These are phyloP conservation scores for Clitoria ternatea DNA, from an alignment of 306 rosid genomes.

Conservation along the genomic window DNA sequence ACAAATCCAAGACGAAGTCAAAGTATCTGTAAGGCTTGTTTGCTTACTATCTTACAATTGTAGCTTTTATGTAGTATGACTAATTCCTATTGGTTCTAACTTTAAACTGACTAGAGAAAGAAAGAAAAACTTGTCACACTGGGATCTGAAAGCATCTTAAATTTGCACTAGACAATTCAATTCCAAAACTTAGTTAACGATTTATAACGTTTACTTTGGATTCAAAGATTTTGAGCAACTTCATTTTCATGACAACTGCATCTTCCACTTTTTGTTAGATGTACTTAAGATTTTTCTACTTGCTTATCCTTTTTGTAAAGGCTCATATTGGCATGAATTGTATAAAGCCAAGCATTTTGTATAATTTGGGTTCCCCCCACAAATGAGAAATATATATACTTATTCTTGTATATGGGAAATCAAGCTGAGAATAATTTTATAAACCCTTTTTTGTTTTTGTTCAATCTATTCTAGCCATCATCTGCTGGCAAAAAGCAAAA, in stretches of 20 bases:
- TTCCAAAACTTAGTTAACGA: too few species aligned
- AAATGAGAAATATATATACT: not conserved
- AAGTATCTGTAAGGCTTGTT: not conserved
- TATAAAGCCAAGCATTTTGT: not conserved
- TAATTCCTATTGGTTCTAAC: not conserved
- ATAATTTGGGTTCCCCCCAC: not conserved
- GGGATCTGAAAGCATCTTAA: too few species aligned
- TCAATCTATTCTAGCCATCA: conserved; percentile 41
- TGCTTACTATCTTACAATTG: not conserved
- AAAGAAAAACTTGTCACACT: not conserved
- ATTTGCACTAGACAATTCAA: too few species aligned
- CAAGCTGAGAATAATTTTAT: conserved; percentile 5
- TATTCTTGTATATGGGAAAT: not conserved
- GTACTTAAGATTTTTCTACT: not conserved
- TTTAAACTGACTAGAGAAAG: not conserved
- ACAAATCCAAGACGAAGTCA: not conserved
- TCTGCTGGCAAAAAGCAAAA: conserved; percentile 48
- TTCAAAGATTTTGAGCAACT: conserved; percentile 11
- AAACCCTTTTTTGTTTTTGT: conserved; percentile 15
- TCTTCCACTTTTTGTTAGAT: not conserved
- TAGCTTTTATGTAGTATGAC: not conserved
- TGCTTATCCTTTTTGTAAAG: not conserved
- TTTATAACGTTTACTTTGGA: too few species aligned
- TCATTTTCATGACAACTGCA: not conserved
- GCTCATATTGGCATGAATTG: not conserved